Percentiles rank a stretch among this genome's conserved stretches.
Conservation (phyloP, 2,329 filamentous ascomycete species). For the Fusarium mangiferae region DNA sequence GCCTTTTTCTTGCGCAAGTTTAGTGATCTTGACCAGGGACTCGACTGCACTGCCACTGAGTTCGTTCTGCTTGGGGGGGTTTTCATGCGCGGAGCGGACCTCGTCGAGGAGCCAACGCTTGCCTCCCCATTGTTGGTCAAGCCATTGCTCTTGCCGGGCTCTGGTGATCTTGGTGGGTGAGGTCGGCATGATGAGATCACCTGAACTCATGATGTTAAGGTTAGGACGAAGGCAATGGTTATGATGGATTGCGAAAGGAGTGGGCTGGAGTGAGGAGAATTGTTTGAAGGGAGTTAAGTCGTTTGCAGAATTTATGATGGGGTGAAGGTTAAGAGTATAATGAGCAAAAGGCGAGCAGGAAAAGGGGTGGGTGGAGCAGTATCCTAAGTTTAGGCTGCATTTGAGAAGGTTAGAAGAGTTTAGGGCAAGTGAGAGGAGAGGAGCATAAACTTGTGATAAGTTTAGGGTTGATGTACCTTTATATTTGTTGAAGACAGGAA, state of each 20-base stretch:
- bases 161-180: not conserved
- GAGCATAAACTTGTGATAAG: not conserved
- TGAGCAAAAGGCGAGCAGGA: not conserved
- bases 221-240: not conserved
- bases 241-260: too few relatives aligned
- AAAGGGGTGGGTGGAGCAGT: not conserved
- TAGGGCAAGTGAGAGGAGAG: not conserved
- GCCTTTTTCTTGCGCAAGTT: rapidly evolving
- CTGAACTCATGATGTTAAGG: not conserved
- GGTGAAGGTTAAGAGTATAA: not conserved
- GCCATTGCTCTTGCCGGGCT: not conserved
- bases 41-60: not conserved
- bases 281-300: rapidly evolving
- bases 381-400: not conserved
- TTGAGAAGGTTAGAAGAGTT: not conserved
- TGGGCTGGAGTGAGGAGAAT: too few relatives aligned
- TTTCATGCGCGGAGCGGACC: not conserved
- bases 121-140: not conserved
- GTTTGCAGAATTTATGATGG: not conserved
- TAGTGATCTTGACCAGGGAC: not conserved
- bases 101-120: not conserved
- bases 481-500: not conserved
- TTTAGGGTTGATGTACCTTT: not conserved
- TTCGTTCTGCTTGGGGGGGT: not conserved
- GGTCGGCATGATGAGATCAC: not conserved